Evolutionary conservation across 805 yeast species (phyloP).

Genomic region (Isabelozyma heimii): DNA sequence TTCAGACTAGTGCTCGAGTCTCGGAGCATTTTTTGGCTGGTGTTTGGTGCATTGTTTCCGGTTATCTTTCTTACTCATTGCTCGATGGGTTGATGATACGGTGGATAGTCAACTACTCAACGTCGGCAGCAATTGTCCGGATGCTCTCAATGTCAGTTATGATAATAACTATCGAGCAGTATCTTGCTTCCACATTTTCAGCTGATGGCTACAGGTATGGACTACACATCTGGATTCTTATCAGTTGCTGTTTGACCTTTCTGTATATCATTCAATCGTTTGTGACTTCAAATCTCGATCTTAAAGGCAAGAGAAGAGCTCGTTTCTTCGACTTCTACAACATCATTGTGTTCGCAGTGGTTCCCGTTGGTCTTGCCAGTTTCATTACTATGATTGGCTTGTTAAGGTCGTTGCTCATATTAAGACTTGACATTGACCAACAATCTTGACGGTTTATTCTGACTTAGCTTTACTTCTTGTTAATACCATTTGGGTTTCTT

Average conservation of each 20-base stretch:
- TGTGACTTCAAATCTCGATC: conserved; percentile 71
- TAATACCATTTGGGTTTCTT: neutral
- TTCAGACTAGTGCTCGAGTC: conserved; percentile 55
- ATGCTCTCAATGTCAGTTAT: conserved; percentile 80
- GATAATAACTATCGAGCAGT: conserved; percentile 66
- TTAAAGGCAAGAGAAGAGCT: conserved; percentile 43
- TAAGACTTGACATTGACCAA: conserved; percentile 60
- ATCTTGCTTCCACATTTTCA: conserved; percentile 58
- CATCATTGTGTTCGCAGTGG: conserved; percentile 93
- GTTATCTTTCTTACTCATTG: conserved; percentile 77
- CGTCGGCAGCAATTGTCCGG: conserved; percentile 83
- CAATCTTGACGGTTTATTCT: neutral
- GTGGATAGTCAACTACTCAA: conserved; percentile 90
- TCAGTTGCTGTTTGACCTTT: conserved; percentile 79
- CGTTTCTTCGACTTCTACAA: conserved; percentile 84
- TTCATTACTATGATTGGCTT: conserved; percentile 88
- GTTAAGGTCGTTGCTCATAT: conserved; percentile 68
- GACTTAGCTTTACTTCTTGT: neutral
- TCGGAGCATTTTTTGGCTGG: conserved; percentile 81
- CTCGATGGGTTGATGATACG: conserved; percentile 87
- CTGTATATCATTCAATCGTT: conserved; percentile 84
- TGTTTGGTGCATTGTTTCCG: conserved; percentile 90
- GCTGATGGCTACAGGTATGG: conserved; percentile 72
- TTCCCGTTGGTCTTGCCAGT: conserved; percentile 95
- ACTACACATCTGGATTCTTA: conserved; percentile 86